Conservation (phyloP, 1,284 basidiomycete species). For the Fomitopsis palustris region DNA sequence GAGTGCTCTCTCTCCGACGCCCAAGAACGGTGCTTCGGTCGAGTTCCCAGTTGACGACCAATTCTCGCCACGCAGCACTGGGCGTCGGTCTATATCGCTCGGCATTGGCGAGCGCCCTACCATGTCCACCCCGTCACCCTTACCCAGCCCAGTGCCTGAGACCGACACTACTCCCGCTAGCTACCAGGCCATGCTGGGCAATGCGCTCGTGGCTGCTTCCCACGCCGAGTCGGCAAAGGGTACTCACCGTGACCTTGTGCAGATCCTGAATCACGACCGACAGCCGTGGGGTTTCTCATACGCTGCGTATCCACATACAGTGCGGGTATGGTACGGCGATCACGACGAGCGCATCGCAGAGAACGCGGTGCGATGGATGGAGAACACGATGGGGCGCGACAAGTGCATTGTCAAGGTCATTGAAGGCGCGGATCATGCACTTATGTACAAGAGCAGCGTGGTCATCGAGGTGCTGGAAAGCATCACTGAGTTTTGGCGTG, state of each 20-base stretch:
- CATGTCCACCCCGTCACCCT: constrained; percentile 46
- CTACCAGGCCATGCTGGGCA: constrained; percentile 70
- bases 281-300: constrained; percentile 86
- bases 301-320: constrained; percentile 70
- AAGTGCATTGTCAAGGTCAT: constrained; percentile 79
- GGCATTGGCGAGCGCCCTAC: constrained; percentile 33
- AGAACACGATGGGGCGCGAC: constrained; percentile 75
- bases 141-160: constrained; percentile 28
- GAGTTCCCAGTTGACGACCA: constrained; percentile 12
- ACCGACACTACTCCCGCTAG: constrained; percentile 29
- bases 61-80: constrained; percentile 34
- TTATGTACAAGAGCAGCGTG: constrained; percentile 88
- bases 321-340: constrained; percentile 92
- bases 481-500: constrained; percentile 56
- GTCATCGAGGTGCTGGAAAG: constrained; percentile 87
- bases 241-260: constrained; percentile 85
- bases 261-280: constrained; percentile 85
- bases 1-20: neutral
- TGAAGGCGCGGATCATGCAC: constrained; percentile 83
- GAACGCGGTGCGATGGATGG: constrained; percentile 88
- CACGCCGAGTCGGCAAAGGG: constrained; percentile 93
- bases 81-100: constrained; percentile 68
- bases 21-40: constrained; percentile 11
- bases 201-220: constrained; percentile 88
- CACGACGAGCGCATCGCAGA: constrained; percentile 91